Evolutionary conservation across 257 asterid species (phyloP).

Genomic region (Craterostigma plantagineum): DNA sequence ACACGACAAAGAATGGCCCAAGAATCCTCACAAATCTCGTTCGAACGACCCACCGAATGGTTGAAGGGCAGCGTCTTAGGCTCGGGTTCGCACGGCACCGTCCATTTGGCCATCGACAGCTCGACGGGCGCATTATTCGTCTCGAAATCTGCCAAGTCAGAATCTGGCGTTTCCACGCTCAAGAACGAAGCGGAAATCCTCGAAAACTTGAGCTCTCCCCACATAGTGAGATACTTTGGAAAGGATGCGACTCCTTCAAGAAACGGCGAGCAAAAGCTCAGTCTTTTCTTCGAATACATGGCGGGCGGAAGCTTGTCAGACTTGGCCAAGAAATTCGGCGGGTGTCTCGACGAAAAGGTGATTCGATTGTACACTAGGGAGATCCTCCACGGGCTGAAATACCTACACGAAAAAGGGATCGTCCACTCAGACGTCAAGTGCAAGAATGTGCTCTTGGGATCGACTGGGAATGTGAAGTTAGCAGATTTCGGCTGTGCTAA

Average conservation of each 20-base stretch:
- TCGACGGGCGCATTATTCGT: too few relatives aligned
- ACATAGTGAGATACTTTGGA: conserved; percentile 26
- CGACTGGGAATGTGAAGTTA: conserved; percentile 25
- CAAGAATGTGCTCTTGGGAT: conserved; percentile 24
- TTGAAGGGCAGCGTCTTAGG: too few relatives aligned
- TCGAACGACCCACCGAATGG: too few relatives aligned
- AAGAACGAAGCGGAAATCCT: conserved; percentile 35
- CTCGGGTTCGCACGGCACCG: too few relatives aligned
- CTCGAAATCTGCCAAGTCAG: conserved; percentile 26
- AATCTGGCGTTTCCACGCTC: conserved; percentile 24
- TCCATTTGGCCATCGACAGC: too few relatives aligned
- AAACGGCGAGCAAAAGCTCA: conserved; percentile 11
- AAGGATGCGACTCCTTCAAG: conserved; percentile 12
- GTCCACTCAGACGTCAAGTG: conserved; percentile 49
- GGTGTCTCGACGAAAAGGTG: conserved; percentile 22
- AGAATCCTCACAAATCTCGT: too few relatives aligned
- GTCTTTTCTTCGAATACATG: conserved; percentile 38
- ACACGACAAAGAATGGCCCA: too few relatives aligned
- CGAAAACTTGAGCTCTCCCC: conserved; percentile 22
- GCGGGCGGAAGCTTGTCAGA: conserved; percentile 47
- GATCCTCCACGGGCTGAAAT: conserved; percentile 26
- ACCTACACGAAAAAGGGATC: conserved; percentile 23
- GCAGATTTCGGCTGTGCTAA: conserved; percentile 45
- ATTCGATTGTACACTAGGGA: conserved; percentile 28
- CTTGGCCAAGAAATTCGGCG: conserved; percentile 29